Evolutionary conservation across 805 yeast species (phyloP).

Genomic region (Ogataea paradorogensis): DNA sequence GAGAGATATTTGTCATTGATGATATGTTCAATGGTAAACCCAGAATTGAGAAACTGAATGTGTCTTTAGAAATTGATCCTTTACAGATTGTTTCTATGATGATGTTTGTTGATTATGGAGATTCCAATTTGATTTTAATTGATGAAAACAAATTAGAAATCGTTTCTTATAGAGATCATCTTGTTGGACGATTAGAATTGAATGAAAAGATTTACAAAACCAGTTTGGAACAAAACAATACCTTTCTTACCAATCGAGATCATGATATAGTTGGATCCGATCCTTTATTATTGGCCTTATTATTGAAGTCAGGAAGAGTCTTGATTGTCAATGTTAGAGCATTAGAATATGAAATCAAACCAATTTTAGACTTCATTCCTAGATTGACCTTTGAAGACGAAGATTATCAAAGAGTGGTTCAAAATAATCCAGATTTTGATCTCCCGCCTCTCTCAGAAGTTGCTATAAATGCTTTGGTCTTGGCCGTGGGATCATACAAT

Average conservation of each 20-base stretch:
- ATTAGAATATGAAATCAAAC: slow-evolving; percentile 19
- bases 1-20: slow-evolving; percentile 24
- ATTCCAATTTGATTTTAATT: slow-evolving; percentile 23
- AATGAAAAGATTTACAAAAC: slow-evolving; percentile 21
- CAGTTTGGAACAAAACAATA: slow-evolving; percentile 24
- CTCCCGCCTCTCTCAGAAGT: slow-evolving; percentile 30
- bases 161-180: slow-evolving; percentile 17
- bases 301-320: slow-evolving; percentile 40
- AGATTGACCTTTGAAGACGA: slow-evolving; percentile 20
- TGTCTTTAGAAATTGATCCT: slow-evolving; percentile 5
- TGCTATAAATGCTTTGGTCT: slow-evolving; percentile 28
- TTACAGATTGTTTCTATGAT: slow-evolving; percentile 15
- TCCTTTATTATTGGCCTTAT: slow-evolving; percentile 30
- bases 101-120: slow-evolving; percentile 34
- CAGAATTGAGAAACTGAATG: slow-evolving; percentile 5
- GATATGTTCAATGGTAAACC: slow-evolving; percentile 19
- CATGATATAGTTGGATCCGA: slow-evolving; percentile 29
- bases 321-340: slow-evolving; percentile 42
- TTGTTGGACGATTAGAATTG: slow-evolving; percentile 8
- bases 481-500: slow-evolving; percentile 40
- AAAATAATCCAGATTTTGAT: slow-evolving; percentile 18
- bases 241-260: slow-evolving; percentile 15
- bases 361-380: slow-evolving; percentile 23
- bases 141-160: slow-evolving; percentile 20
- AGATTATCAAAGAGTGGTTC: slow-evolving; percentile 17